phyloP scores from a whole-genome alignment of 192 early-diverging fungal genomes.

The Linnemannia elongata region DNA sequence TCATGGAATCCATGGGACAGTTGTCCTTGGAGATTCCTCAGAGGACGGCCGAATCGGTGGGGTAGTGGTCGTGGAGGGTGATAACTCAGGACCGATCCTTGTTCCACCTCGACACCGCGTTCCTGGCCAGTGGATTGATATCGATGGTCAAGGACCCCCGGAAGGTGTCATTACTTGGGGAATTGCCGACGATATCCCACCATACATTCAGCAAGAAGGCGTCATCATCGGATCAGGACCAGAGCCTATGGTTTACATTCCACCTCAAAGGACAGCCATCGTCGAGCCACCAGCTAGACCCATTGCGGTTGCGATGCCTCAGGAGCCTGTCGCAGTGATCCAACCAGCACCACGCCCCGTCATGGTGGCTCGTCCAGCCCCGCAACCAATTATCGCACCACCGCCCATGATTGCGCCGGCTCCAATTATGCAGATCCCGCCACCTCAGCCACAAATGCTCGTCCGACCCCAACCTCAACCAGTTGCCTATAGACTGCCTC shows the following conservation, averaged over 20 bases:
- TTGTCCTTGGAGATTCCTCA: background rate
- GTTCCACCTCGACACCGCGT: background rate
- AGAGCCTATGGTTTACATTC: slow-evolving; percentile 25
- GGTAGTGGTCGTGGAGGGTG: background rate
- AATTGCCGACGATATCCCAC: slow-evolving; percentile 28
- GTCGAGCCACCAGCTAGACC: slow-evolving; percentile 18
- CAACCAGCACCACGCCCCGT: slow-evolving; percentile 15
- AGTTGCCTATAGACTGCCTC: slow-evolving; percentile 16
- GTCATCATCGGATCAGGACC: background rate
- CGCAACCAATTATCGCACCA: background rate
- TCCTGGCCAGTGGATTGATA: slow-evolving; percentile 20
- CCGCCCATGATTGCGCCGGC: background rate
- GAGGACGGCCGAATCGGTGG: slow-evolving; percentile 1
- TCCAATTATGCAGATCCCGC: background rate
- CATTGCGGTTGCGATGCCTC: background rate
- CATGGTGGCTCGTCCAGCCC: background rate
- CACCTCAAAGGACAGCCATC: slow-evolving; percentile 21
- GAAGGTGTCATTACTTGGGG: slow-evolving; percentile 45
- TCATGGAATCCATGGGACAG: background rate
- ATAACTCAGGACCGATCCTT: background rate
- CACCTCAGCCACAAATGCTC: slow-evolving; percentile 7
- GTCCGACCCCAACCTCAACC: slow-evolving; percentile 24
- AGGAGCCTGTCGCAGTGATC: background rate
- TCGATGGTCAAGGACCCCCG: background rate
- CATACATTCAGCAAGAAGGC: slow-evolving; percentile 3